phyloP scores from a whole-genome alignment of 129 eudicot genomes.

The Helianthus tuberosus region DNA sequence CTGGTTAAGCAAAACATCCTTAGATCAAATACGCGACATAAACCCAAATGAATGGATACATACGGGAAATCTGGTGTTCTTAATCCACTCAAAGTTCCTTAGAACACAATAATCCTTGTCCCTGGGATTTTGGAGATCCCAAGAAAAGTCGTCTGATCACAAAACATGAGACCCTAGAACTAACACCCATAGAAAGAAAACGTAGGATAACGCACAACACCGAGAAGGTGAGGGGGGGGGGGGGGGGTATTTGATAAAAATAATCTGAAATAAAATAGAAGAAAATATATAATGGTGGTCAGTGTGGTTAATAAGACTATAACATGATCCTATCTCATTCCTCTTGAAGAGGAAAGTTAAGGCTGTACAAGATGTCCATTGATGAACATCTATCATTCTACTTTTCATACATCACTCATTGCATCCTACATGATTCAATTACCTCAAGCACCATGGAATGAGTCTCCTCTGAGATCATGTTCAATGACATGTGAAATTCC shows the following conservation, averaged over 20 bases:
- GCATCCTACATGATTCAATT: conserved; percentile 85
- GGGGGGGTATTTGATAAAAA: not conserved
- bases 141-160: no score
- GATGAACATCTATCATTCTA: conserved; percentile 11
- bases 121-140: no score
- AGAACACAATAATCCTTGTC: no score
- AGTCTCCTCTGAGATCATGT: conserved; percentile 95
- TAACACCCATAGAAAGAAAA: not conserved
- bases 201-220: conserved; percentile 12
- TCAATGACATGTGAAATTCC: conserved; percentile 89
- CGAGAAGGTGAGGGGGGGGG: conserved; percentile 24
- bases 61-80: no score
- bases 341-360: conserved; percentile 29
- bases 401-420: conserved; percentile 20
- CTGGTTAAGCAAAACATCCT: no score
- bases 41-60: no score
- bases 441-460: conserved; percentile 82
- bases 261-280: conserved; percentile 34
- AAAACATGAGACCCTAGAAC: no score
- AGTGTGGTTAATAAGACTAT: conserved; percentile 34
- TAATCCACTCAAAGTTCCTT: no score
- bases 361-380: conserved; percentile 44
- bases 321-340: conserved; percentile 34
- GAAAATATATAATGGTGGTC: conserved; percentile 24
- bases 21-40: no score